phyloP scores from a whole-genome alignment of 139 green algal genomes.

The Chlorella vulgaris region DNA sequence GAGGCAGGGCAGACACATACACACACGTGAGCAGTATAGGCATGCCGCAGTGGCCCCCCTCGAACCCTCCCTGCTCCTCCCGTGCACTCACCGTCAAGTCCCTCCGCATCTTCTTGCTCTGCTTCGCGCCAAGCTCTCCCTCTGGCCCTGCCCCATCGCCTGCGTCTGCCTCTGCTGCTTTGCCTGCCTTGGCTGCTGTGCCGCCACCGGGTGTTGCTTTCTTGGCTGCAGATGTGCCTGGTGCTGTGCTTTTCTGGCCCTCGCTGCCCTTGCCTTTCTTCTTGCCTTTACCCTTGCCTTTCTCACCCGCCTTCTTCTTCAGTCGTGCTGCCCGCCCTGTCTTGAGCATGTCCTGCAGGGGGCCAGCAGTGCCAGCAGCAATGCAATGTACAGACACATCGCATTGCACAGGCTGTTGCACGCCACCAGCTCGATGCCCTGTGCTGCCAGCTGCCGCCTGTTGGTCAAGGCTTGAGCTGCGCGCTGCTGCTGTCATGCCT shows the following conservation, averaged over 20 bases:
- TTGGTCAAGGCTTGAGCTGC: no score
- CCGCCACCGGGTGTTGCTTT: no score
- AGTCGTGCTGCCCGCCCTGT: not conserved
- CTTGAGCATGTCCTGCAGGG: constrained; percentile 70
- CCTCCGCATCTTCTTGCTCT: constrained; percentile 82
- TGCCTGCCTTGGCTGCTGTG: not conserved
- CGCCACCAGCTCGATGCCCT: no score
- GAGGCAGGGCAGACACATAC: no score
- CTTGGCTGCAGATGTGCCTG: no score
- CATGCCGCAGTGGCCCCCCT: not conserved
- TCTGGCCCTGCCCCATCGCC: not conserved
- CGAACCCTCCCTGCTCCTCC: not conserved
- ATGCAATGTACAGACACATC: no score
- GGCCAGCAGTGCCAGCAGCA: not conserved
- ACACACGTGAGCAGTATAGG: no score
- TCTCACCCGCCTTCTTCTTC: not conserved
- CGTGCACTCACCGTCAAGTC: constrained; percentile 68
- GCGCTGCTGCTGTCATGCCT: no score
- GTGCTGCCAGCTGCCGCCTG: no score
- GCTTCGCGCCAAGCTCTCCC: constrained; percentile 39
- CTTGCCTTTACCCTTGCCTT: not conserved
- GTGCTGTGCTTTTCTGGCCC: not conserved
- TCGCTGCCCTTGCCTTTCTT: not conserved
- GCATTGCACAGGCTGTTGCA: no score
- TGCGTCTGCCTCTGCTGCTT: constrained; percentile 36